Evolutionary conservation across 345 rosid species (phyloP).

Genomic region (Hypericum androsaemum): DNA sequence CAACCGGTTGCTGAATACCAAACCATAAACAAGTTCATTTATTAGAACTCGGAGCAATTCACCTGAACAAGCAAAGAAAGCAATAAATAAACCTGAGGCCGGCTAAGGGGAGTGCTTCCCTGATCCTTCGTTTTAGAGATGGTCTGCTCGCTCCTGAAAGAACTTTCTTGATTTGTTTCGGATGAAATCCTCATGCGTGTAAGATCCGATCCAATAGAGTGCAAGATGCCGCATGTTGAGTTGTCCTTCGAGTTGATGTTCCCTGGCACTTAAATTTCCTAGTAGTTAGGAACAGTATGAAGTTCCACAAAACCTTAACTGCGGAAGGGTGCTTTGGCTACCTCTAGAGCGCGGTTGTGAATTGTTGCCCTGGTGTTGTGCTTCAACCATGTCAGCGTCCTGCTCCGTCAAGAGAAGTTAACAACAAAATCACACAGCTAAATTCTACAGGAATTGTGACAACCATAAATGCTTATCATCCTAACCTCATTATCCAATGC

Average conservation of each 20-base stretch:
- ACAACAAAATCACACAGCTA: neutral
- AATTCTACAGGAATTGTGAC: neutral
- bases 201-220: constrained; percentile 85
- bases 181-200: constrained; percentile 75
- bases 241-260: constrained; percentile 29
- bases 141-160: constrained; percentile 53
- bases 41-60: neutral
- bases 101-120: constrained; percentile 68
- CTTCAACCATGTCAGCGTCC: constrained; percentile 45
- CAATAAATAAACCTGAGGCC: constrained; percentile 39
- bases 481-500: constrained; percentile 39
- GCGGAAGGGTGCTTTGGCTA: constrained; percentile 9
- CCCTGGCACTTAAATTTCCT: constrained; percentile 21
- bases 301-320: neutral
- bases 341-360: constrained; percentile 23
- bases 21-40: constrained; percentile 1
- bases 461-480: constrained; percentile 26
- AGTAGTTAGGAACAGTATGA: neutral
- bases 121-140: constrained; percentile 38
- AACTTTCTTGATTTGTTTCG: constrained; percentile 39
- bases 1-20: constrained; percentile 43
- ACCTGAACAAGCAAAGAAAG: too few relatives aligned
- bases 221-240: constrained; percentile 81
- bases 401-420: constrained; percentile 18
- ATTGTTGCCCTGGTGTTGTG: constrained; percentile 16